phyloP scores from a whole-genome alignment of 202 grass and related monocot species.

The Zizania palustris region DNA sequence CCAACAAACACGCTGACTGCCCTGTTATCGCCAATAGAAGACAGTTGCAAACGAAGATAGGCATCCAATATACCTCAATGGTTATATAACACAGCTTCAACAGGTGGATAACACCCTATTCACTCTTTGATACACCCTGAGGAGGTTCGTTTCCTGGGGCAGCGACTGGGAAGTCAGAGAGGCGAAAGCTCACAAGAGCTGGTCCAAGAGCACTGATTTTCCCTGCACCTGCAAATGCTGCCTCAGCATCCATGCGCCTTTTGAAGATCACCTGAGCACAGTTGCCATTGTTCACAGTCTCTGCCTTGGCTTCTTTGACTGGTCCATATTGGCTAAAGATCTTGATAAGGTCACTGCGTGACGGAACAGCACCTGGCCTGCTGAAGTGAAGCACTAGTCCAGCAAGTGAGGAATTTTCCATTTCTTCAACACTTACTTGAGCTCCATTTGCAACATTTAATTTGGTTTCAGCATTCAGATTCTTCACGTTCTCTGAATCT shows the following conservation, averaged over 20 bases:
- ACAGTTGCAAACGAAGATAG: not conserved
- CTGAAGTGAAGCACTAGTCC: constrained; percentile 70
- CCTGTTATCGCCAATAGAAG: not conserved
- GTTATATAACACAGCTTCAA: constrained; percentile 15
- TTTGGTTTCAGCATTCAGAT: constrained; percentile 26
- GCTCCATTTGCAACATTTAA: constrained; percentile 27
- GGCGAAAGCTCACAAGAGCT: constrained; percentile 63
- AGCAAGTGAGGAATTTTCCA: constrained; percentile 52
- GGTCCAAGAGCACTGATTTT: constrained; percentile 64
- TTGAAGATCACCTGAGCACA: constrained; percentile 70
- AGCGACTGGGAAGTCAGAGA: constrained; percentile 56
- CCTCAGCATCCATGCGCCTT: constrained; percentile 71
- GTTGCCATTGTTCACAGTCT: constrained; percentile 43
- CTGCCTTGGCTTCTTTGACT: constrained; percentile 60
- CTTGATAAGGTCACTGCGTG: constrained; percentile 61
- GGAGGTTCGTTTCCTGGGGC: constrained; percentile 23
- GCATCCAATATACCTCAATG: constrained; percentile 20
- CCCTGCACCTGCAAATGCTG: constrained; percentile 63
- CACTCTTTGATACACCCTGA: constrained; percentile 10
- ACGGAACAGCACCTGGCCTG: constrained; percentile 48
- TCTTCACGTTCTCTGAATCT: constrained; percentile 18
- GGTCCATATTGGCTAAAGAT: constrained; percentile 80
- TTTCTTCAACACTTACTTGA: constrained; percentile 32
- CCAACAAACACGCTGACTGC: not conserved
- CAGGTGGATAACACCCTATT: not conserved